Base-by-base conservation (phyloP, 441 rosid genomes). In the Erodium texanum region DNA sequence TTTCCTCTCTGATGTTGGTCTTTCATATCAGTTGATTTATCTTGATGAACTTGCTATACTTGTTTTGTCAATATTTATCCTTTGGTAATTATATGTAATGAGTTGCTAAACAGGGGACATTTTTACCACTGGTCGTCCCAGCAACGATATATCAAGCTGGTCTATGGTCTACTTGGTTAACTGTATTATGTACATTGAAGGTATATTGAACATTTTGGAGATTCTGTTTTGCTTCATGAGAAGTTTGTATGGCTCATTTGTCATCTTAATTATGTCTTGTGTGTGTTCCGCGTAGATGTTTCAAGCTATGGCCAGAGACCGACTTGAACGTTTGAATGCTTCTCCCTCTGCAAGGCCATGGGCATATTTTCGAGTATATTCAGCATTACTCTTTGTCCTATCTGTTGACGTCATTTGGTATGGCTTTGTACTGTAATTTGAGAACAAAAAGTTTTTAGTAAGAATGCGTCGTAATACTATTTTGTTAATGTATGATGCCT, bases 281-380 rank as follows among this genome's bases (percentile, higher is more conserved):
- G 59, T 19, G 24, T 56, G 62, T 38, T 12, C 66, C 50, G 69
- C 66, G 50, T 86, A 94, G 99, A 89, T 92, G 99, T 94, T 92
- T 86, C 99, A 94, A 88, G 97, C 97, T 75, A 81, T 94, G 86
- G 96, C 92, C 68, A 88, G 97, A 81, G 99, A 94, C 78, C 89
- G 99, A 68, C 93, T 94, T 75, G 99, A 94, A 71, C 86, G 89
- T 64, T 76, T 94, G 83, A 92, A 94, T 79, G 89, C 99, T 66
- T 94, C 99, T 76, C 98, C 98, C 73, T 84, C 97, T 71, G 91
- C 93, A 71, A 85, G 87, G 23, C 90, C 92, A 0, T 87, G 97
- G 96, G 82, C 87, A 73, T 89, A 89, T 81, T 86, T 92, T 69
- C 98, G 96, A 27, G 96, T 90, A 67, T 92, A 88, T 79, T 86